Base-by-base conservation (phyloP, 306 rosid genomes). In the Lablab purpureus region DNA sequence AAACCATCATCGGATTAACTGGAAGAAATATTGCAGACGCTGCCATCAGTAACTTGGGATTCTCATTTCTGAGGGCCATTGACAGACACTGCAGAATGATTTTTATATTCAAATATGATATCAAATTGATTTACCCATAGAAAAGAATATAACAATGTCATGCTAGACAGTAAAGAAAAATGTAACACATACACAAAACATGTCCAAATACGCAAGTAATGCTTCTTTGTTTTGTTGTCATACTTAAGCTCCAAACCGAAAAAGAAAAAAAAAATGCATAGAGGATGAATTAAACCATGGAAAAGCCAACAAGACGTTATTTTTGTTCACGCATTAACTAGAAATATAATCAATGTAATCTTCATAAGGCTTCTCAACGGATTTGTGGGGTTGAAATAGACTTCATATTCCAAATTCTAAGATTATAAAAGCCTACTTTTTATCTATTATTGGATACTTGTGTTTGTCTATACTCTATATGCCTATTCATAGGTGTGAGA, bases 1-100 rank as follows among this genome's bases (percentile, higher is more conserved):
- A 89, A 88, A 96, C 98, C 97, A 91, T 81, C 73, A 96, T 79
- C 12, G 99, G 99, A 83, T 78, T 94, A 77, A 93, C 82, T 0
- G 99, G 99, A 69, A 96, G 91, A 80, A 74, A 49, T 15, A 85
- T 71, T 32, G 99, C 99, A 67, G 98, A 89, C 77, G 98, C 99
- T 28, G 97, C 97, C 93, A 87, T 96, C 83, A 96, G 82, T 51
- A 91, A 36, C 87, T 83, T 96, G 17, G 96, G 85, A 85, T 90
- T 96, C 79, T 96, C 99, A 54, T 84, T 87, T 83, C 90, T 88
- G 54, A 96, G 79, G 79, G 99, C 99, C 67, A 91, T 83, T 54
- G 97, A 88, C 19, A 96, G 82, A 84, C 99, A 96, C 99, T 96
- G 90, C 78, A 58, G 76, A 74, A 81, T 73, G 21, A 58, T 65